phyloP scores from a whole-genome alignment of 345 rosid species.

The Ailanthus altissimus region DNA sequence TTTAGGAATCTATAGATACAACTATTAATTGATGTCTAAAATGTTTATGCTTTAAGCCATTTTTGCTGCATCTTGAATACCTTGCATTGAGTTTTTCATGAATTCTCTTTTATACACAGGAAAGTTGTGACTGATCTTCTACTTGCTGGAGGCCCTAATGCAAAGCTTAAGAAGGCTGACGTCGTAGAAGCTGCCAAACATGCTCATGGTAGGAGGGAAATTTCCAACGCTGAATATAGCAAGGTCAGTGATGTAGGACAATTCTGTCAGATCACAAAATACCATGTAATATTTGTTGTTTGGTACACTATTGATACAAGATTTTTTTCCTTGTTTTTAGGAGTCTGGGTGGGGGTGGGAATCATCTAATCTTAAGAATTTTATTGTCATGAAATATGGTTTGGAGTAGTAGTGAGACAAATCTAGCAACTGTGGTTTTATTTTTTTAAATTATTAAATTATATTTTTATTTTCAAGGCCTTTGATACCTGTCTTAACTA shows the following conservation, averaged over 20 bases:
- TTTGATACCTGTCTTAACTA: background rate
- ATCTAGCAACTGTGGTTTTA: background rate
- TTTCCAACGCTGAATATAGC: conserved; percentile 46
- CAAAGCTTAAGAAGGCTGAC: conserved; percentile 72
- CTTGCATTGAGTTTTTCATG: background rate
- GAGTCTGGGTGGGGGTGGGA: background rate
- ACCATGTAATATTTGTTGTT: background rate
- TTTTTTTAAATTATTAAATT: background rate
- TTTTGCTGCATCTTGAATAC: background rate
- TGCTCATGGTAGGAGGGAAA: conserved; percentile 46
- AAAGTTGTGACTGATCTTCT: conserved; percentile 63
- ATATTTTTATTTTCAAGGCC: background rate
- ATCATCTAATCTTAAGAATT: background rate
- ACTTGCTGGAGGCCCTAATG: conserved; percentile 46
- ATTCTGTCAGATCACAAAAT: background rate
- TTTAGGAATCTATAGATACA: background rate
- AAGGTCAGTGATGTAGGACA: conserved; percentile 50
- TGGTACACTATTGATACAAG: background rate
- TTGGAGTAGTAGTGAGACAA: background rate
- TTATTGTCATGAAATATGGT: background rate
- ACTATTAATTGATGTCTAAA: background rate
- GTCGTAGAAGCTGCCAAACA: conserved; percentile 48
- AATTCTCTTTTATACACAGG: conserved; percentile 34
- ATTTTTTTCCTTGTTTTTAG: background rate
- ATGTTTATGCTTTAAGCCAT: background rate